Evolutionary conservation across 371 early-diverging fungal species (phyloP).

Genomic region (Mortierella sp.): DNA sequence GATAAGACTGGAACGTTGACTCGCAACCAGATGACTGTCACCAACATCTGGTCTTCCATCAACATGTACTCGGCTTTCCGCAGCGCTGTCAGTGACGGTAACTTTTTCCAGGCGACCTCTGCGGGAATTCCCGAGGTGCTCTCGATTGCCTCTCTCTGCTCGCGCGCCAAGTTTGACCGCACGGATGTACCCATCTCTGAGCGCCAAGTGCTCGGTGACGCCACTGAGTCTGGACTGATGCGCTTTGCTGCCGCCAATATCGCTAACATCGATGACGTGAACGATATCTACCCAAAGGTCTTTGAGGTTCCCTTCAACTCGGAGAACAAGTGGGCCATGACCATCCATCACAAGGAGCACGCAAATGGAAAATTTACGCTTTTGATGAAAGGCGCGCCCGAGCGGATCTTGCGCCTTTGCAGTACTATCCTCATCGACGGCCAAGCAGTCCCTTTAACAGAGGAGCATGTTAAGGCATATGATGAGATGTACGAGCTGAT

Average conservation of each 20-base stretch:
- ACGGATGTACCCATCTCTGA: slow-evolving; percentile 84
- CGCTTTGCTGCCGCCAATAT: slow-evolving; percentile 81
- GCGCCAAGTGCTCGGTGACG: slow-evolving; percentile 87
- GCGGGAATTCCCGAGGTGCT: slow-evolving; percentile 80
- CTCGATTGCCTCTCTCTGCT: slow-evolving; percentile 79
- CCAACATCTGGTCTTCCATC: slow-evolving; percentile 87
- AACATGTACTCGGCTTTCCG: slow-evolving; percentile 73
- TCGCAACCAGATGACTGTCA: slow-evolving; percentile 95
- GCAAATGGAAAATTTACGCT: slow-evolving; percentile 75
- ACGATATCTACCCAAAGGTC: slow-evolving; percentile 81
- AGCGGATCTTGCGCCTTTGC: slow-evolving; percentile 88
- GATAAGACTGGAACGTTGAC: slow-evolving; percentile 98
- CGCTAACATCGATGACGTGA: slow-evolving; percentile 72
- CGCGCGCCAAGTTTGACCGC: slow-evolving; percentile 89
- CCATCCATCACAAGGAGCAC: slow-evolving; percentile 83
- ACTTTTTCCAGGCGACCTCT: slow-evolving; percentile 55
- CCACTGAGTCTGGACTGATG: slow-evolving; percentile 92
- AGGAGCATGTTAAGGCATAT: slow-evolving; percentile 70
- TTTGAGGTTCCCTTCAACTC: slow-evolving; percentile 97
- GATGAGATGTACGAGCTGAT: slow-evolving; percentile 83
- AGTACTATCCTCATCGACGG: slow-evolving; percentile 67
- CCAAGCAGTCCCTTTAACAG: slow-evolving; percentile 65
- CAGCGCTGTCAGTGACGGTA: slow-evolving; percentile 56
- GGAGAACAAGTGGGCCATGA: slow-evolving; percentile 94
- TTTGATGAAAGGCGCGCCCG: slow-evolving; percentile 96